Conservation (phyloP, 2,329 filamentous ascomycete species). For the Paraconiothyrium sp. region DNA sequence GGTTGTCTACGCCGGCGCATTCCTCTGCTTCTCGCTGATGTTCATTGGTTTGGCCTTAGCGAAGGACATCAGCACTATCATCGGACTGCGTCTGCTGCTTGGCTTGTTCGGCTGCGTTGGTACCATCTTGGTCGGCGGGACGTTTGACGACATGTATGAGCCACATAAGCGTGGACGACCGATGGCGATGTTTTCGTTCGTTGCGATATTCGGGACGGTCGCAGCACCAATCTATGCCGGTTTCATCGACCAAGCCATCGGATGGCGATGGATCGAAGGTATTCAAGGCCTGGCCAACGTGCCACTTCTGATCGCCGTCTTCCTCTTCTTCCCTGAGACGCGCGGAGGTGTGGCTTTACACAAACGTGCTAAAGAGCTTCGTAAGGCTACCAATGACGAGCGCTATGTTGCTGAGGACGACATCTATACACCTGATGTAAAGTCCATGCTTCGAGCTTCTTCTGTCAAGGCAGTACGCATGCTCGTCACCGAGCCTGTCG, state of each 20-base stretch:
- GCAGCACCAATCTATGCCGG: constrained; percentile 64
- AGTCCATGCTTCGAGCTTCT: constrained; percentile 58
- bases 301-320: constrained; percentile 57
- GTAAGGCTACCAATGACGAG: constrained; percentile 59
- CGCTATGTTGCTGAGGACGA: constrained; percentile 62
- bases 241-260: constrained; percentile 63
- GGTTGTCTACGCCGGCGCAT: constrained; percentile 35
- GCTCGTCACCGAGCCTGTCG: constrained; percentile 60
- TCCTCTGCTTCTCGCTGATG: constrained; percentile 38
- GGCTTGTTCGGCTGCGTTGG: constrained; percentile 41
- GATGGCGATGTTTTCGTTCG: constrained; percentile 42
- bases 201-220: constrained; percentile 56
- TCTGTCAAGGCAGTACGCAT: constrained; percentile 63
- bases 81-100: constrained; percentile 37
- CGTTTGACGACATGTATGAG: constrained; percentile 42
- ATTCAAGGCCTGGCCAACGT: constrained; percentile 63
- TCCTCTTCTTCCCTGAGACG: constrained; percentile 58
- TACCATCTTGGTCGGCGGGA: constrained; percentile 38
- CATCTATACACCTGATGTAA: constrained; percentile 60
- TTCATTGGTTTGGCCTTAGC: constrained; percentile 40
- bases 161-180: constrained; percentile 37
- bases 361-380: constrained; percentile 60
- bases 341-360: constrained; percentile 59
- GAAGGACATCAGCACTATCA: constrained; percentile 35
- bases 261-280: constrained; percentile 65